A percentile compares a stretch with the other conserved stretches of the same genome.
These are phyloP conservation scores for Echinosophora koreensis DNA, from an alignment of 306 rosid species.

Conservation along the genomic window DNA sequence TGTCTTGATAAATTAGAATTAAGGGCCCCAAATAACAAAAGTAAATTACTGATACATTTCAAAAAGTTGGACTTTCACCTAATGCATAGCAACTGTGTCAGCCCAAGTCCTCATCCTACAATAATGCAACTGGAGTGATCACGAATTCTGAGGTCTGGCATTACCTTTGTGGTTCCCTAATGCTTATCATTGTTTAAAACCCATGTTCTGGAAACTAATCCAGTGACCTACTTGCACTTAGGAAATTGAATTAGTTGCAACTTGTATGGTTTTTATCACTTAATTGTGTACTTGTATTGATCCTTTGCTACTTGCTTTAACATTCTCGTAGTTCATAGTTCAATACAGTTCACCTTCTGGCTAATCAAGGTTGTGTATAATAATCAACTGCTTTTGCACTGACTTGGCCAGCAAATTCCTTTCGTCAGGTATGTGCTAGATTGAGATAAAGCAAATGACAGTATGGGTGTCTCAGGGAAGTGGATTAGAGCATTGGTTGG, in stretches of 20 bases:
- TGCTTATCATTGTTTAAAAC: neutral
- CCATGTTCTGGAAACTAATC: neutral
- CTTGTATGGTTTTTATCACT: conserved; percentile 1
- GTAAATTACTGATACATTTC: neutral
- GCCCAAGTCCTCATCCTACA: neutral
- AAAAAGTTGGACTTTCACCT: neutral
- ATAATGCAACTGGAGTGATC: conserved; percentile 9
- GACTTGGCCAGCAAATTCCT: conserved; percentile 28
- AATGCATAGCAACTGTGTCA: neutral
- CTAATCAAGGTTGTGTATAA: conserved; percentile 5
- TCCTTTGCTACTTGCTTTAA: conserved; percentile 30
- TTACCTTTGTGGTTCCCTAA: neutral
- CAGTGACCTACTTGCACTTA: neutral
- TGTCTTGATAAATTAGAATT: conserved; percentile 19
- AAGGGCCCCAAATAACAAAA: neutral
- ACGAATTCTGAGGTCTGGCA: neutral
- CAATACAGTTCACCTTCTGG: conserved; percentile 30
- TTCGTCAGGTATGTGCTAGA: conserved; percentile 49
- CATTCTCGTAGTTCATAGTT: neutral
- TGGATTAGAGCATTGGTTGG: conserved; percentile 94
- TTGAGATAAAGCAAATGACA: conserved; percentile 52
- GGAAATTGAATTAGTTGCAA: neutral
- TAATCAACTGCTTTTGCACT: conserved; percentile 30
- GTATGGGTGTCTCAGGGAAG: conserved; percentile 93
- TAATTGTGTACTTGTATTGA: conserved; percentile 9